Evolutionary conservation across 495 filamentous ascomycete genomes (phyloP).

Genomic region (Aspergillus bridgeri): DNA sequence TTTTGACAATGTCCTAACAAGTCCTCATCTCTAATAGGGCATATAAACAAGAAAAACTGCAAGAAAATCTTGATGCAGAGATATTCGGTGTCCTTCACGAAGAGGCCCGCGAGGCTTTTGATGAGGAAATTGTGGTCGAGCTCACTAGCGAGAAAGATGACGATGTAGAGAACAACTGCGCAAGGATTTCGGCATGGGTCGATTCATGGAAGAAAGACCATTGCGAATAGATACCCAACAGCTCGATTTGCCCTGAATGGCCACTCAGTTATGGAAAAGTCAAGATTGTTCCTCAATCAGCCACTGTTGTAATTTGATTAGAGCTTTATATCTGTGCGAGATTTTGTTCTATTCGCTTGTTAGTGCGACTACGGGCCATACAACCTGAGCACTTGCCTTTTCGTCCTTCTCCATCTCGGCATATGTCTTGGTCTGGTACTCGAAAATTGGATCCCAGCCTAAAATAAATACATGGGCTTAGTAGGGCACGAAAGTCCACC

Average conservation of each 20-base stretch:
- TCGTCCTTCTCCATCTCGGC: conserved; percentile 91
- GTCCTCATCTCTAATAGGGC: conserved; percentile 43
- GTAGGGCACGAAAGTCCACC: no score
- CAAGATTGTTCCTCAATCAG: conserved; percentile 51
- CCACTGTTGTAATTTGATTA: conserved; percentile 83
- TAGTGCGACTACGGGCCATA: conserved; percentile 2
- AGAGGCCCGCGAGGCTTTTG: conserved; percentile 84
- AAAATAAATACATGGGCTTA: background rate
- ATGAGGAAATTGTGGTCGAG: conserved; percentile 87
- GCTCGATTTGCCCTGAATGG: no score
- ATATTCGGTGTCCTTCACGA: conserved; percentile 94
- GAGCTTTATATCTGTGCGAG: conserved; percentile 82
- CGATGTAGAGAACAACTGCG: conserved; percentile 84
- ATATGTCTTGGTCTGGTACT: conserved; percentile 91
- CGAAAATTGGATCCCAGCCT: conserved; percentile 97
- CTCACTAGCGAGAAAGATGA: conserved; percentile 75
- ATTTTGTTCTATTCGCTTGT: conserved; percentile 64
- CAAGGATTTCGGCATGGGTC: conserved; percentile 78
- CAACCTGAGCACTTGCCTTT: conserved; percentile 50
- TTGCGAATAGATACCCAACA: background rate
- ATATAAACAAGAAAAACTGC: conserved; percentile 80
- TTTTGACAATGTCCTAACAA: background rate
- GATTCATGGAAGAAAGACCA: conserved; percentile 72
- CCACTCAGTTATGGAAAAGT: background rate
- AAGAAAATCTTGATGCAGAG: conserved; percentile 95